A percentile compares a stretch with the other conserved stretches of the same genome.
These are phyloP conservation scores for Ogataea degrootiae DNA, from an alignment of 805 yeast genomes.

Conservation along the genomic window DNA sequence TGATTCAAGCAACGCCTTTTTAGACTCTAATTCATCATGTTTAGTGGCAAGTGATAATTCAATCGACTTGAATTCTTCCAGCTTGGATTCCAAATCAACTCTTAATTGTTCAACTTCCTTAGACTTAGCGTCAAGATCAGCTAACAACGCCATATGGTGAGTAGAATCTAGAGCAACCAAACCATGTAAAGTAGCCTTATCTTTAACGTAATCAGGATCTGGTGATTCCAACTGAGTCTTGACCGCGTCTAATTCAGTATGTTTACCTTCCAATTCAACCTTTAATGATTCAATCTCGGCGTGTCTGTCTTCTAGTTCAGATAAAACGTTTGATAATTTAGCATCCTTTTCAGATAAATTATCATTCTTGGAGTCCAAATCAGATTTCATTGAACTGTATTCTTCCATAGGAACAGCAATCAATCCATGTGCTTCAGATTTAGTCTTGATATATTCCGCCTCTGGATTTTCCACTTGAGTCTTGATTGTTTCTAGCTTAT, in stretches of 20 bases:
- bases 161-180: conserved; percentile 16
- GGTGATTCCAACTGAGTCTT: conserved; percentile 24
- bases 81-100: not conserved
- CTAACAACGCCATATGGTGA: conserved; percentile 5
- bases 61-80: not conserved
- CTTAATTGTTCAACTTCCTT: not conserved
- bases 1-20: conserved; percentile 11
- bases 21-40: conserved; percentile 1
- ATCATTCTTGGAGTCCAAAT: not conserved
- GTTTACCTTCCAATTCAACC: conserved; percentile 1
- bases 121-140: not conserved
- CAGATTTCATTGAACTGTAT: conserved; percentile 3
- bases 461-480: conserved; percentile 15
- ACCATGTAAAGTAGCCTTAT: conserved; percentile 24
- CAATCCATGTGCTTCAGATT: conserved; percentile 11
- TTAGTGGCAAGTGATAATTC: not conserved
- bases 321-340: not conserved
- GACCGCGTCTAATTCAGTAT: conserved; percentile 7
- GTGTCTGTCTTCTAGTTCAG: not conserved
- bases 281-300: not conserved
- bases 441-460: conserved; percentile 15
- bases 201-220: conserved; percentile 22
- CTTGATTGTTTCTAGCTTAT: conserved; percentile 1
- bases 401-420: conserved; percentile 19
- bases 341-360: too few relatives aligned